These are phyloP conservation scores for Xanthoconium stramineum DNA, from an alignment of 768 basidiomycete species.

Conservation along the genomic window DNA sequence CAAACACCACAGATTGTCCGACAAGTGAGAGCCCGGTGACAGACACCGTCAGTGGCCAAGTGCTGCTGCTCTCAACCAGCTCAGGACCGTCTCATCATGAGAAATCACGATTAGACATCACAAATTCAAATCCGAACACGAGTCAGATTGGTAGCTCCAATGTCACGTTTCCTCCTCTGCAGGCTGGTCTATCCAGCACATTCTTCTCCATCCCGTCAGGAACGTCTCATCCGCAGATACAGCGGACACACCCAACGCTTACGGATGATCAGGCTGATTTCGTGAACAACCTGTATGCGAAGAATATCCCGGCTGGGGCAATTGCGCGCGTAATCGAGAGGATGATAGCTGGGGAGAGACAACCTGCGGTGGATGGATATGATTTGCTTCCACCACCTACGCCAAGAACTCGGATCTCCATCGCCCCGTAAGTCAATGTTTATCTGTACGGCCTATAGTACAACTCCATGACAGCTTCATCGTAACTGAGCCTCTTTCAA, in stretches of 20 bases:
- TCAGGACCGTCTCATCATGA: not conserved
- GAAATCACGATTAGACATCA: not conserved
- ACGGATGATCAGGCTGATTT: constrained; percentile 21
- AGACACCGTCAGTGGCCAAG: not conserved
- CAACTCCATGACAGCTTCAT: constrained; percentile 6
- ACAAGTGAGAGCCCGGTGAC: not conserved
- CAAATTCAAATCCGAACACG: not conserved
- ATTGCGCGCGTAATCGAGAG: constrained; percentile 20
- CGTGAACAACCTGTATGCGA: constrained; percentile 11
- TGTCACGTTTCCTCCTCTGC: not conserved
- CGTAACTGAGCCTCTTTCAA: constrained; percentile 7
- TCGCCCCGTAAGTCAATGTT: constrained; percentile 8
- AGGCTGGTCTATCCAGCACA: not conserved
- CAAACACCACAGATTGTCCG: not conserved
- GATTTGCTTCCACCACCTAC: constrained; percentile 14
- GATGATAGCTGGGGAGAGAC: constrained; percentile 17
- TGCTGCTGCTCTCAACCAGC: not conserved
- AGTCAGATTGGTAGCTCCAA: not conserved
- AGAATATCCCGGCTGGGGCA: constrained; percentile 15
- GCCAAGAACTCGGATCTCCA: no score
- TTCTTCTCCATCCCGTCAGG: not conserved
- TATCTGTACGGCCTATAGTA: constrained; percentile 46
- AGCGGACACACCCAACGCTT: constrained; percentile 8
- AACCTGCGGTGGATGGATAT: constrained; percentile 4
- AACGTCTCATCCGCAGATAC: constrained; percentile 1